Percentiles rank a stretch among this genome's conserved stretches.
phyloP scores from a whole-genome alignment of 2,329 filamentous ascomycete species.

The Pseudocercospora crystallina region DNA sequence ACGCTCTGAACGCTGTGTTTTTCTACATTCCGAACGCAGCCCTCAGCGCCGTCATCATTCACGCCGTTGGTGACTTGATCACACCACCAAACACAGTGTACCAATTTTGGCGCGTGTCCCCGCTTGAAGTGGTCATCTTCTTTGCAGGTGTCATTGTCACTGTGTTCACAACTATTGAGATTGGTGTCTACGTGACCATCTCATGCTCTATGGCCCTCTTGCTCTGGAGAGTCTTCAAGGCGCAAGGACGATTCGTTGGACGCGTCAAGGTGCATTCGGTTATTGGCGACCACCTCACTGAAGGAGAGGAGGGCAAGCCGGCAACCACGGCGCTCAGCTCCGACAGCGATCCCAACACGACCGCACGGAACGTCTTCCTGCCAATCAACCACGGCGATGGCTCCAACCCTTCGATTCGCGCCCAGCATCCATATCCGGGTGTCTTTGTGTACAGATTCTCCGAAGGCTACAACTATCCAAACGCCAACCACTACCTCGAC shows the following conservation, averaged over 20 bases:
- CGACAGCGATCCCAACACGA: conserved; percentile 46
- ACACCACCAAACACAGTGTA: conserved; percentile 89
- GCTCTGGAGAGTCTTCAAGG: conserved; percentile 79
- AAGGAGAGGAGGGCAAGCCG: conserved; percentile 55
- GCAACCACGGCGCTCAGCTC: conserved; percentile 27
- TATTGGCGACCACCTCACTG: conserved; percentile 70
- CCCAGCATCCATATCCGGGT: conserved; percentile 83
- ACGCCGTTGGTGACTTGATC: conserved; percentile 90
- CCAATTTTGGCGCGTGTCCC: conserved; percentile 92
- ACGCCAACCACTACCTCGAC: conserved; percentile 85
- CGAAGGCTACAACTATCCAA: conserved; percentile 95
- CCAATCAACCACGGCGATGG: conserved; percentile 86
- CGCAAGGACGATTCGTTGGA: conserved; percentile 80
- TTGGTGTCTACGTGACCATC: conserved; percentile 88
- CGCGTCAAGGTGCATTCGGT: conserved; percentile 81
- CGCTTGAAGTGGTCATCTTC: conserved; percentile 87
- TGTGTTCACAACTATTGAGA: conserved; percentile 83
- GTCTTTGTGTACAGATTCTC: conserved; percentile 95
- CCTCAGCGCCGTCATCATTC: conserved; percentile 87
- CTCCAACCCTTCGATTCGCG: conserved; percentile 77
- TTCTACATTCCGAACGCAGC: conserved; percentile 85
- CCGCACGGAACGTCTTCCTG: conserved; percentile 76
- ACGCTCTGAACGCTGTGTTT: conserved; percentile 83
- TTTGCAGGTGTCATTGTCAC: conserved; percentile 90
- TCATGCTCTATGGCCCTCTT: conserved; percentile 73